Percentiles rank a stretch among this genome's conserved stretches.
phyloP scores from a whole-genome alignment of 306 rosid genomes.

The Prunus dulcis region DNA sequence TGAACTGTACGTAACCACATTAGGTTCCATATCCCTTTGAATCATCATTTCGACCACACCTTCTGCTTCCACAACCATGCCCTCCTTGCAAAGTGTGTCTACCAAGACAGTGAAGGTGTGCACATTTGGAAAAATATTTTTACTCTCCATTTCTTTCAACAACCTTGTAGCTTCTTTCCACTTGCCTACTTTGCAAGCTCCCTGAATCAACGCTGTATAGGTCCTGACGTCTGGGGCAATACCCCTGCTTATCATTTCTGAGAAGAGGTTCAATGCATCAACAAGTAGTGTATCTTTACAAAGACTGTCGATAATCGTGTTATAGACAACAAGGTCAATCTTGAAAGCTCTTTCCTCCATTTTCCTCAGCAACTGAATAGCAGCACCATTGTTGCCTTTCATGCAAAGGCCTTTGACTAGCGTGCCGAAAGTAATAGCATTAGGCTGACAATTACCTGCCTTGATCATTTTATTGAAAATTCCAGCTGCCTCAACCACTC shows the following conservation, averaged over 20 bases:
- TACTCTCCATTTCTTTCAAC: conserved; percentile 31
- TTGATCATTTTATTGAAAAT: conserved; percentile 22
- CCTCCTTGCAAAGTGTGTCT: too few species aligned
- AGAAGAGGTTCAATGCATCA: conserved; percentile 25
- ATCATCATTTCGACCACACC: background rate
- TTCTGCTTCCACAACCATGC: too few species aligned
- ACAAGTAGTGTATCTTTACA: conserved; percentile 29
- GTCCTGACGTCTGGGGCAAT: conserved; percentile 27
- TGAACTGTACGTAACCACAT: conserved; percentile 24
- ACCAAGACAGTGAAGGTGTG: too few species aligned
- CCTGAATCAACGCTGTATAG: conserved; percentile 5
- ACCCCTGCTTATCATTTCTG: conserved; percentile 16
- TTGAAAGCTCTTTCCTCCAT: conserved; percentile 21
- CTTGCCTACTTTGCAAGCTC: conserved; percentile 19
- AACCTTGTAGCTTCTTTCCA: conserved; percentile 31
- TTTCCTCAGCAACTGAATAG: conserved; percentile 17
- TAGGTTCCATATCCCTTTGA: conserved; percentile 8
- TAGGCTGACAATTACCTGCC: conserved; percentile 19
- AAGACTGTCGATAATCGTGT: conserved; percentile 28
- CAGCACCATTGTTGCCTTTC: too few species aligned
- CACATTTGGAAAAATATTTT: background rate
- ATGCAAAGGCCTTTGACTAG: too few species aligned
- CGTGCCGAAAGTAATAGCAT: background rate
- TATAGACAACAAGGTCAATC: conserved; percentile 23
- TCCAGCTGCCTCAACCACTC: conserved; percentile 20